A percentile compares a stretch with the other conserved stretches of the same genome.
Conservation (phyloP, 768 basidiomycete genomes). For the Serendipita sp. region DNA sequence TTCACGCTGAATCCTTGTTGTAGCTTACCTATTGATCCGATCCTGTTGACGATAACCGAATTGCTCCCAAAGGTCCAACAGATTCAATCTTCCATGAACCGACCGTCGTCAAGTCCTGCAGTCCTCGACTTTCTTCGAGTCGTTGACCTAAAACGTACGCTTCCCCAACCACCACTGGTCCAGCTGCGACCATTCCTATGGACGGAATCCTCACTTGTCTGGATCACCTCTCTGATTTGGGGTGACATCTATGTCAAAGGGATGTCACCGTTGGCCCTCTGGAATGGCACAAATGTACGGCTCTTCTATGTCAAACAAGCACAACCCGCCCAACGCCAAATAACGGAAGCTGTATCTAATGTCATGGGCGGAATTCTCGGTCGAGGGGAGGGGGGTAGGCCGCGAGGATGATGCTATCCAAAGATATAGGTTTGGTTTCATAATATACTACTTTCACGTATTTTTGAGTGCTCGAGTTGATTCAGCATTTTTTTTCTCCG, state of each 20-base stretch:
- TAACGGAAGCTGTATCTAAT: conserved; percentile 63
- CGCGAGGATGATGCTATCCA: no score
- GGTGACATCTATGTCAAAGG: conserved; percentile 87
- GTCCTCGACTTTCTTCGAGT: conserved; percentile 63
- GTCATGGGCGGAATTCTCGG: conserved; percentile 68
- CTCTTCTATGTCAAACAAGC: conserved; percentile 86
- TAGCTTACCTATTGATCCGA: conserved; percentile 76
- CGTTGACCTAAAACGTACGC: conserved; percentile 50
- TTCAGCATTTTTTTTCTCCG: no score
- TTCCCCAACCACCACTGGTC: conserved; percentile 54
- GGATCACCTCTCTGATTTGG: conserved; percentile 91
- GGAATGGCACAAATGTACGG: conserved; percentile 80
- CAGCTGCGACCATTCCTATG: conserved; percentile 72
- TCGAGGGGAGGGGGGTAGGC: no score
- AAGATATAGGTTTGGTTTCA: no score
- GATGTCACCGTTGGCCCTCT: conserved; percentile 74
- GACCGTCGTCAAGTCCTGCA: conserved; percentile 45
- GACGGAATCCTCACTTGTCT: conserved; percentile 81
- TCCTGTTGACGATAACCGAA: conserved; percentile 80
- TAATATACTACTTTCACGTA: no score
- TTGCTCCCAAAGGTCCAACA: conserved; percentile 73
- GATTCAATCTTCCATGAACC: conserved; percentile 51
- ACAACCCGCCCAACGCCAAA: conserved; percentile 48
- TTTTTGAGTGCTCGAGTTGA: no score
- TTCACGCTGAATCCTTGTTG: conserved; percentile 7